Base-by-base conservation (phyloP, 192 early-diverging fungal genomes). In the Rhizophagus clarus region DNA sequence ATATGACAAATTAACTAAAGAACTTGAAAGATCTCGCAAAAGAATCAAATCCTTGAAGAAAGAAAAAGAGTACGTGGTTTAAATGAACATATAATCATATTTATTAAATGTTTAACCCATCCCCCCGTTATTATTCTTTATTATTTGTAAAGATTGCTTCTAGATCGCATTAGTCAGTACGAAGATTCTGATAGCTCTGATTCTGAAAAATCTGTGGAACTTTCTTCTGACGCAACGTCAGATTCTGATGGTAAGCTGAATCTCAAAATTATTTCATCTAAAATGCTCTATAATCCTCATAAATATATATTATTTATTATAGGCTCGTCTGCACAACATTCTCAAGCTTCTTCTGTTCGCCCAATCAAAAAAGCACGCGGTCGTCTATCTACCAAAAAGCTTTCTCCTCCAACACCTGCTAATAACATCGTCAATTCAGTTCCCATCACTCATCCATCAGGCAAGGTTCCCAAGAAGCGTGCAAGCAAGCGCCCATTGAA, bases 311-410 rank as follows among this genome's bases (percentile, higher is more conserved):
- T 26, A 28, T 73, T 20, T 31, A 28, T 56, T 49, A 22, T 49
- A 56, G 47, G 9, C 4, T 56, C 42, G 20, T 74, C 72, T 11
- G n/a, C 31, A 81, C 79, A n/a, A 82, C 85, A 45, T 84, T 82
- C 31, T 81, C 77, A 61, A 83, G 81, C 66, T 77, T 82, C 45
- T 77, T 77, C 14, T 75, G 76, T 83, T 32, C 81, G 45, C 74
- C 82, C 9, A 79, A 81, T 56, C 82, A 81, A 40, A 77, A 56
- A 32, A 72, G 81, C 47, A 56, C 72, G 68, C 9, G 22, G 68
- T 0, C 82, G 79, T 79, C 9, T 76, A 49, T 76, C 82, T 2
- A 83, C 79, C 45, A 85, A 81, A n/a, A 77, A 56, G 24, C 63
- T 72, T 32, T 37, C 69, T 69, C 28, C 72, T 29, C 64, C 82